Percentiles rank a stretch among this genome's conserved stretches.
These are phyloP conservation scores for Phytophthora pistaciae DNA, from an alignment of 352 stramenopile genomes.

Conservation along the genomic window DNA sequence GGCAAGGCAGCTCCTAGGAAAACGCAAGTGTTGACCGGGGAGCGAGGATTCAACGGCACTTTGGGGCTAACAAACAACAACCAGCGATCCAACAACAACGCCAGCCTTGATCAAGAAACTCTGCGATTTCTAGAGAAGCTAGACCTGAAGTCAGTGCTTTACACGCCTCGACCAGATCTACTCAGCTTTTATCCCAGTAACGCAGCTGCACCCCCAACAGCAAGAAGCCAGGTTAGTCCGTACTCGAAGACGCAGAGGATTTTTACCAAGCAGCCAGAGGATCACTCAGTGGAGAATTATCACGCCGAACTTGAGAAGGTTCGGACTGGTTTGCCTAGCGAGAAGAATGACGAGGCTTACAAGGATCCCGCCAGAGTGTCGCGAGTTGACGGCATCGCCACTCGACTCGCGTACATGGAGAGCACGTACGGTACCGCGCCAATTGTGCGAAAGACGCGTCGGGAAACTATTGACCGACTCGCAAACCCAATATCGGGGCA, in stretches of 20 bases:
- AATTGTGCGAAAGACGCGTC: constrained; percentile 52
- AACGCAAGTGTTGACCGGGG: not conserved
- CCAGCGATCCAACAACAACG: constrained; percentile 21
- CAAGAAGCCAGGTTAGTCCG: constrained; percentile 6
- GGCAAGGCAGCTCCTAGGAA: not conserved
- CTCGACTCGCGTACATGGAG: constrained; percentile 67
- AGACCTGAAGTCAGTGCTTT: constrained; percentile 68
- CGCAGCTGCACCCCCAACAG: not conserved
- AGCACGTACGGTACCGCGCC: constrained; percentile 68
- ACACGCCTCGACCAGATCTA: constrained; percentile 68
- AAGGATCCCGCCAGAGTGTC: constrained; percentile 9
- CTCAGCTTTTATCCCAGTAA: constrained; percentile 45
- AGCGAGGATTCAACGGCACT: constrained; percentile 11
- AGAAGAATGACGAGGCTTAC: not conserved
- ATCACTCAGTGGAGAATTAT: not conserved
- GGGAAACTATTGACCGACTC: constrained; percentile 68
- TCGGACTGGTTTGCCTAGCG: not conserved
- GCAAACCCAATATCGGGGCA: constrained; percentile 77
- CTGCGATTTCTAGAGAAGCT: constrained; percentile 67
- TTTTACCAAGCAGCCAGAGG: constrained; percentile 1
- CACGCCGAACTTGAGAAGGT: not conserved
- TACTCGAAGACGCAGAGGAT: not conserved
- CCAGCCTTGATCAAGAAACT: constrained; percentile 52
- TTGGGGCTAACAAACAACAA: constrained; percentile 9
- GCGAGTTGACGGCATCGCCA: constrained; percentile 4